Evolutionary conservation across 2,329 filamentous ascomycete species (phyloP).

Genomic region (Pseudogymnoascus destructans): DNA sequence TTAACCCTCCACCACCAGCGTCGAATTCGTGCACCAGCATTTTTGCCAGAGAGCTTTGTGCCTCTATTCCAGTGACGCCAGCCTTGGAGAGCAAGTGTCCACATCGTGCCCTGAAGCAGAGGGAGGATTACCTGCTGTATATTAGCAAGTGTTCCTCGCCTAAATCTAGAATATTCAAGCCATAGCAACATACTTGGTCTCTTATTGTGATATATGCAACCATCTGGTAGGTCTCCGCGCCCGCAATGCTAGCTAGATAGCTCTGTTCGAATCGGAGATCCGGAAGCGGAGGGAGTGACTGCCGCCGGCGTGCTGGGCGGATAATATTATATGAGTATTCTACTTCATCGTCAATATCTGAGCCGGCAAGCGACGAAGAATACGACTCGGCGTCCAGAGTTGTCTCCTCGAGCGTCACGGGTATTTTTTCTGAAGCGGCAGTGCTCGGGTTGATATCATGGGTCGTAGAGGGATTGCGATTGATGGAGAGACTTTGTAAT

Average conservation of each 20-base stretch:
- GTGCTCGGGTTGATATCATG: slow-evolving; percentile 77
- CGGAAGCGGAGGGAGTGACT: slow-evolving; percentile 53
- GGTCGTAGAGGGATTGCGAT: slow-evolving; percentile 52
- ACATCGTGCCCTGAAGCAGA: slow-evolving; percentile 75
- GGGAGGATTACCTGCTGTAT: slow-evolving; percentile 61
- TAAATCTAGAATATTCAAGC: not conserved
- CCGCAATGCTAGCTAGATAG: slow-evolving; percentile 79
- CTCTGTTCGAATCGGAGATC: slow-evolving; percentile 97
- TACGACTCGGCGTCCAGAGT: slow-evolving; percentile 18
- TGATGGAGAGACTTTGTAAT: slow-evolving; percentile 69
- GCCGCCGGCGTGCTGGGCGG: slow-evolving; percentile 37
- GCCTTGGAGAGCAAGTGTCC: slow-evolving; percentile 70
- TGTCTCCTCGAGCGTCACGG: slow-evolving; percentile 35
- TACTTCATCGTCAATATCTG: slow-evolving; percentile 32
- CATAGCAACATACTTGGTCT: slow-evolving; percentile 56
- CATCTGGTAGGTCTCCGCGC: slow-evolving; percentile 65
- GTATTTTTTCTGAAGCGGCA: slow-evolving; percentile 51
- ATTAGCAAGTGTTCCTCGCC: not conserved
- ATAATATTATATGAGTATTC: slow-evolving; percentile 58
- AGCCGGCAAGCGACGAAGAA: slow-evolving; percentile 23
- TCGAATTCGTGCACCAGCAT: slow-evolving; percentile 61
- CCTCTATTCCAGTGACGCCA: slow-evolving; percentile 85
- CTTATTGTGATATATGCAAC: slow-evolving; percentile 73
- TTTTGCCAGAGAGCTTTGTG: slow-evolving; percentile 62
- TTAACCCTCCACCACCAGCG: slow-evolving; percentile 95